These are phyloP conservation scores for Leccinum aurantiacum DNA, from an alignment of 768 basidiomycete species.

Conservation along the genomic window DNA sequence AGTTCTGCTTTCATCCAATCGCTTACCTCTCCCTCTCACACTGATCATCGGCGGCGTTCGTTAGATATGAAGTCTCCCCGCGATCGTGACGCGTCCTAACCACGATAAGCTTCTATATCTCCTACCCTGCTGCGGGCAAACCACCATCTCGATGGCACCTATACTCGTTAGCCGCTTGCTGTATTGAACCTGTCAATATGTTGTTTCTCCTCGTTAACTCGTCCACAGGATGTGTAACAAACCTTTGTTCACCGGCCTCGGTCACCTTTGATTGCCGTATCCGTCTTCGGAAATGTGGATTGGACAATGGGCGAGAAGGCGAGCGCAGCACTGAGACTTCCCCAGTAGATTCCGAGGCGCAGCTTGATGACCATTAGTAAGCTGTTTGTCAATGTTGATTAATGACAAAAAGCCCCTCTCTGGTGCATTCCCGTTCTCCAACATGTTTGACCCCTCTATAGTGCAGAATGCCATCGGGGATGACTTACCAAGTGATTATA, in stretches of 20 bases:
- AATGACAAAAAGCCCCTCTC: no score
- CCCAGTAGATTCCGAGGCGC: no score
- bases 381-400: no score
- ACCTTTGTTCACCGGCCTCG: conserved; percentile 9
- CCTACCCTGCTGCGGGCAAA: not conserved
- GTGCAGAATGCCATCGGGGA: no score
- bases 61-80: not conserved
- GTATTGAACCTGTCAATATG: not conserved
- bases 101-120: conserved; percentile 1
- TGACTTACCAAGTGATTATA: no score
- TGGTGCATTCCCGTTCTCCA: no score
- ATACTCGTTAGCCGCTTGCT: not conserved
- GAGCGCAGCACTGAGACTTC: no score
- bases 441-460: no score
- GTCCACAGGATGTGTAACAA: not conserved
- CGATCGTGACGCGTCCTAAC: not conserved
- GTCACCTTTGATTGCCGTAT: conserved; percentile 1
- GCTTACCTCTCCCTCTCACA: not conserved
- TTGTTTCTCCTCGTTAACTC: not conserved
- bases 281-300: no score
- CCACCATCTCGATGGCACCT: not conserved
- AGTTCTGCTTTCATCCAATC: not conserved
- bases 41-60: not conserved
- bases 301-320: no score
- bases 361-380: no score